A percentile compares a stretch with the other conserved stretches of the same genome.
phyloP scores from a whole-genome alignment of 805 yeast genomes.

The Priceomyces castillae region DNA sequence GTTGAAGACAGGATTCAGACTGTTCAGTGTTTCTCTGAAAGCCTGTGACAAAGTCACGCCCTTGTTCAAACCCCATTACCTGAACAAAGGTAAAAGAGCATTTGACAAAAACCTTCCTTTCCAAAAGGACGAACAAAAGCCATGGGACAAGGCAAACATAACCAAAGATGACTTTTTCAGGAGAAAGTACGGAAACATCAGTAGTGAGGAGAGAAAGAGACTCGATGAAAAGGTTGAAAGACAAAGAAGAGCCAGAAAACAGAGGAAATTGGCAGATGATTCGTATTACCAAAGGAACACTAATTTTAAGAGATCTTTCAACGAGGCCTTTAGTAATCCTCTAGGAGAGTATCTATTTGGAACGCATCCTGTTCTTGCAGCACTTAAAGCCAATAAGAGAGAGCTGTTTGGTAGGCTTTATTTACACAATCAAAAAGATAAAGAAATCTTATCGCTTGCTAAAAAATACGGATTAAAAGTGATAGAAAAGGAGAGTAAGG shows the following conservation, averaged over 20 bases:
- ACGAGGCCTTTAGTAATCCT: conserved; percentile 34
- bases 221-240: conserved; percentile 32
- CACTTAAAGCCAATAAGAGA: conserved; percentile 56
- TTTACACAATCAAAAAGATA: conserved; percentile 39
- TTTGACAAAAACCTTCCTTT: conserved; percentile 28
- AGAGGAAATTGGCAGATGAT: conserved; percentile 18
- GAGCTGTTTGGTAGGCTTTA: conserved; percentile 49
- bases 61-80: conserved; percentile 9
- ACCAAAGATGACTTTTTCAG: conserved; percentile 39
- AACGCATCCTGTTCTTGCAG: conserved; percentile 70
- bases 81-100: conserved; percentile 9
- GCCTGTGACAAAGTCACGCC: conserved; percentile 6
- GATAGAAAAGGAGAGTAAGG: conserved; percentile 37
- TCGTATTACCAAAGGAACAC: conserved; percentile 2
- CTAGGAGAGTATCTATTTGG: conserved; percentile 73
- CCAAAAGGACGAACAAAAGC: conserved; percentile 17
- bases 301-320: not conserved
- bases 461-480: conserved; percentile 39
- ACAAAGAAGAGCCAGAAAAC: conserved; percentile 26
- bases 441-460: conserved; percentile 48
- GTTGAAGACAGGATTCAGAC: conserved; percentile 7
- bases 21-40: conserved; percentile 4
- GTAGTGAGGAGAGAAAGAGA: conserved; percentile 21
- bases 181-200: conserved; percentile 33
- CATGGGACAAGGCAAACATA: conserved; percentile 37